phyloP scores from a whole-genome alignment of 139 green algal species.

The Coelastrella sp. region DNA sequence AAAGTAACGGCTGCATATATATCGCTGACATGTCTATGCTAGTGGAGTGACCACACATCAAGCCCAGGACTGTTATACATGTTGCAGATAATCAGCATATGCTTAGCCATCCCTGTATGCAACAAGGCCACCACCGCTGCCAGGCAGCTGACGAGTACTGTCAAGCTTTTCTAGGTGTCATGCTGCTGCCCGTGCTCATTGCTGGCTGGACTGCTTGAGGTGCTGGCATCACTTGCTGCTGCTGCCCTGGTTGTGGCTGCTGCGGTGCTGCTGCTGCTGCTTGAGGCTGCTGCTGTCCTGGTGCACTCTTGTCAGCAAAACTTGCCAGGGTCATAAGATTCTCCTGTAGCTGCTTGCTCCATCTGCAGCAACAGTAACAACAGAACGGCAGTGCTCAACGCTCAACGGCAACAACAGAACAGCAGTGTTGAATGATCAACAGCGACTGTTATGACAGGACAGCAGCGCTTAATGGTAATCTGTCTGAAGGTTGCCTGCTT shows the following conservation, averaged over 20 bases:
- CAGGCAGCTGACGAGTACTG: too few relatives aligned
- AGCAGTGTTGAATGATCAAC: neutral
- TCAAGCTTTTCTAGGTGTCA: neutral
- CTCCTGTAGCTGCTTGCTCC: constrained; percentile 20
- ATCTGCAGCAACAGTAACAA: neutral
- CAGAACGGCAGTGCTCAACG: neutral
- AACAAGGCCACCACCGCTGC: too few relatives aligned
- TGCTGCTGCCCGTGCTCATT: neutral
- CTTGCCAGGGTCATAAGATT: constrained; percentile 29
- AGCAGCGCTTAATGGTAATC: too few relatives aligned
- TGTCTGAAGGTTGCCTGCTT: too few relatives aligned
- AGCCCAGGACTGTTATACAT: too few relatives aligned
- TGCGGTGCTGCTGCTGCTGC: constrained; percentile 22
- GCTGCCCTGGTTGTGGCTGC: neutral
- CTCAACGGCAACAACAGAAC: neutral
- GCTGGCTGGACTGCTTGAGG: neutral
- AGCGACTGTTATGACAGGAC: too few relatives aligned
- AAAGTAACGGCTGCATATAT: too few relatives aligned
- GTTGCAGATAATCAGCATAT: too few relatives aligned
- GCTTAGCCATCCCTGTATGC: too few relatives aligned
- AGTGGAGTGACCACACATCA: too few relatives aligned
- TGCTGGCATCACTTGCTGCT: neutral
- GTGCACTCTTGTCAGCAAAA: constrained; percentile 24
- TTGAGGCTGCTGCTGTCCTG: constrained; percentile 22
- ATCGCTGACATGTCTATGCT: too few relatives aligned